Evolutionary conservation across 192 early-diverging fungal genomes (phyloP).

Genomic region (Backusella morwellensis): DNA sequence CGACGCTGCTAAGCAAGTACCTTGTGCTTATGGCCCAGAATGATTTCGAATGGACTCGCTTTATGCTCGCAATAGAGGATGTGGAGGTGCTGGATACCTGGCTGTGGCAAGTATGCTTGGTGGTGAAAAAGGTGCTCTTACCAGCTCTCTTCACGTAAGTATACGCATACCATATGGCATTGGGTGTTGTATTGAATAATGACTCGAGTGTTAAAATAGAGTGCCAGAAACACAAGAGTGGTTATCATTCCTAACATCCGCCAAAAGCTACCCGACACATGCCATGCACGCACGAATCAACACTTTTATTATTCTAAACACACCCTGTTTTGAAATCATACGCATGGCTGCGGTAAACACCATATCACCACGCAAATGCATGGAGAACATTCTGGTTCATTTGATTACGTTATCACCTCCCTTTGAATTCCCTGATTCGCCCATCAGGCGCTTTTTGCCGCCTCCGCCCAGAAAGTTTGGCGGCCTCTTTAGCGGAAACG

Average conservation of each 20-base stretch:
- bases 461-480: background rate
- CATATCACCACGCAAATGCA: background rate
- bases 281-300: background rate
- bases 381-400: background rate
- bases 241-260: background rate
- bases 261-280: background rate
- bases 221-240: background rate
- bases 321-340: background rate
- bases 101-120: background rate
- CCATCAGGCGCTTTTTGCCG: background rate
- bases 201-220: background rate
- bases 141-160: background rate
- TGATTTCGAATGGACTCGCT: background rate
- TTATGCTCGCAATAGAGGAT: background rate
- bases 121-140: constrained; percentile 20
- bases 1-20: background rate
- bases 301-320: background rate
- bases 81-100: background rate
- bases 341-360: background rate
- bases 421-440: background rate
- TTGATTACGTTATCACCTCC: background rate
- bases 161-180: background rate
- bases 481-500: background rate
- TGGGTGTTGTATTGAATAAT: background rate
- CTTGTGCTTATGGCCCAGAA: background rate